Evolutionary conservation across 805 yeast genomes (phyloP).

Genomic region (Wickerhamiella azymoides): DNA sequence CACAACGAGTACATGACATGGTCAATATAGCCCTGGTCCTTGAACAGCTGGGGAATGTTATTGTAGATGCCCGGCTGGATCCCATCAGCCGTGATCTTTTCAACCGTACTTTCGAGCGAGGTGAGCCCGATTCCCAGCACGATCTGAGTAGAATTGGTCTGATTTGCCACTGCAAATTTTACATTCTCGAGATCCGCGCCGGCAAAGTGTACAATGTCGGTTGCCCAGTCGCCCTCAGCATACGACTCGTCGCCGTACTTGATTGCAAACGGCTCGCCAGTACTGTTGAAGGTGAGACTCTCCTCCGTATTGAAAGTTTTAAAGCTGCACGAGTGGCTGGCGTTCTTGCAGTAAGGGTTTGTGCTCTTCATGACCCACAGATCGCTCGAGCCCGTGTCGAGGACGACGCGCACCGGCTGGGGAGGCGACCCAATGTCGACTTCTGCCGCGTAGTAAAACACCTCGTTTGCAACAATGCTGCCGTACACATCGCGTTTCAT

Average conservation of each 20-base stretch:
- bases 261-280: slow-evolving; percentile 23
- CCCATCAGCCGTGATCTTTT: slow-evolving; percentile 7
- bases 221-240: slow-evolving; percentile 41
- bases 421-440: slow-evolving; percentile 29
- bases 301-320: neutral
- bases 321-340: neutral
- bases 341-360: neutral
- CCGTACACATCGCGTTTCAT: slow-evolving; percentile 1
- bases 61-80: slow-evolving; percentile 10
- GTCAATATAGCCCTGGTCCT: slow-evolving; percentile 28
- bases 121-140: slow-evolving; percentile 65
- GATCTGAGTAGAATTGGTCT: slow-evolving; percentile 46
- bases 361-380: slow-evolving; percentile 25
- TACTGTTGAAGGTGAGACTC: slow-evolving; percentile 13
- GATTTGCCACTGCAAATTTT: slow-evolving; percentile 59
- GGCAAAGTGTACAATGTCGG: slow-evolving; percentile 40
- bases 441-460: slow-evolving; percentile 16
- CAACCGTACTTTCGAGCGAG: slow-evolving; percentile 33
- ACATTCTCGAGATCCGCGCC: slow-evolving; percentile 33
- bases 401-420: slow-evolving; percentile 1
- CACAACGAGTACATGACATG: slow-evolving; percentile 32
- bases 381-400: slow-evolving; percentile 9
- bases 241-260: slow-evolving; percentile 32
- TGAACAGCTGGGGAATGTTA: slow-evolving; percentile 23
- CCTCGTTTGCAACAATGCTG: neutral